Base-by-base conservation (phyloP, 805 yeast species). In the Lachancea cidri region DNA sequence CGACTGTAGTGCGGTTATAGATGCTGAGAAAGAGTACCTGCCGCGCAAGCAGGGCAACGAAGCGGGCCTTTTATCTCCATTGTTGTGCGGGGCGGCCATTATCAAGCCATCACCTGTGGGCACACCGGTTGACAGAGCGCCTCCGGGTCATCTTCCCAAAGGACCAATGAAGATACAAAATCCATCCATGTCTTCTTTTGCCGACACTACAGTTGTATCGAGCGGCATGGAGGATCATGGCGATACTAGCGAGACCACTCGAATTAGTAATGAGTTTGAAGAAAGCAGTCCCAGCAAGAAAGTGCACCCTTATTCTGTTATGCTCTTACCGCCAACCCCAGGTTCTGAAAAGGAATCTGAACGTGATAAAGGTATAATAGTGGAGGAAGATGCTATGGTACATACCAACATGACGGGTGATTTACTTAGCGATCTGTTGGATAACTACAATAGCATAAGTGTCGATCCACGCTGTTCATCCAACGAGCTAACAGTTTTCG, bases 361-460 rank as follows among this genome's bases (percentile, higher is more conserved):
- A 4, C 36, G 32, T 16, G 25, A 25, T 2, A 32, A 35, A 7
- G 31, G 25, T 14, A 22, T 38, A 9, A 16, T 24, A 6, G 41
- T 17, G 25, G 32, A 31, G 13, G 32, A 24, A 30, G 36, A 9
- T 4, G 29, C 30, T 5, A 20, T 6, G 31, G 17, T 15, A 13
- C 35, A 14, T 19, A 30, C 19, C 13, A 6, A 32, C 3, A 17
- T 32, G 30, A 38, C 46, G 4, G 41, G 27, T 6, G 43, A 43
- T 33, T 25, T 43, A 14, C 38, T 43, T n/a, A 43, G 34, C 36
- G 46, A 43, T 33, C 31, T 43, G 14, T 31, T 43, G 29, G 46
- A 43, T 24, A 39, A 43, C 17, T 43, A 43, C 38, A 33, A 39
- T 20, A 33, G 38, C 14, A 35, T 39, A 20, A 43, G 46, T 27